Percentiles rank a stretch among this genome's conserved stretches.
Conservation (phyloP, 129 eudicot genomes). For the Ambrosia trifida region DNA sequence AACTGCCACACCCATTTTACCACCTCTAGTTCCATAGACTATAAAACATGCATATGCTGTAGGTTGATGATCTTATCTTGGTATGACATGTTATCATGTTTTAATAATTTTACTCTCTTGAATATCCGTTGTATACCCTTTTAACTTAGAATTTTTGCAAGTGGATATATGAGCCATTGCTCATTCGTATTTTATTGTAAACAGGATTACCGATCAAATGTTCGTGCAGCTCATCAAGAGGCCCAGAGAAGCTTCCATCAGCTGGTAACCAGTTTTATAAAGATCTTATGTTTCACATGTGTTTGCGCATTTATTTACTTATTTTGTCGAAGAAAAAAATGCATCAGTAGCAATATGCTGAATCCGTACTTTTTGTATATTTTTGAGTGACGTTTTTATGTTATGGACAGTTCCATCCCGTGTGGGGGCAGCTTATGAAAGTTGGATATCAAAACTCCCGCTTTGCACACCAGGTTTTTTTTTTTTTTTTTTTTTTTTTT, state of each 20-base stretch:
- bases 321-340: not conserved
- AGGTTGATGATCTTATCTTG: no score
- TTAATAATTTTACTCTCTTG: not conserved
- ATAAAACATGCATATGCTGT: no score
- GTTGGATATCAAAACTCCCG: conserved; percentile 93
- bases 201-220: conserved; percentile 40
- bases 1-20: no score
- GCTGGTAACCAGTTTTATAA: conserved; percentile 43
- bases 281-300: not conserved
- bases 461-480: conserved; percentile 83
- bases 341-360: not conserved
- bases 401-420: conserved; percentile 65
- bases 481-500: conserved; percentile 1
- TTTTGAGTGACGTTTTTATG: not conserved
- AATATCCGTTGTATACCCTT: not conserved
- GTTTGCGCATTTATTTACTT: not conserved
- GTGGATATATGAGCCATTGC: not conserved
- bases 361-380: not conserved
- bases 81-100: no score
- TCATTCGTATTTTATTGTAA: not conserved
- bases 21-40: no score
- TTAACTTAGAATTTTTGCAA: not conserved
- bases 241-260: conserved; percentile 68
- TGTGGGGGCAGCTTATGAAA: conserved; percentile 97
- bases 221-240: conserved; percentile 66